Evolutionary conservation across 1,284 basidiomycete species (phyloP).

Genomic region (Heterobasidion parviporum): DNA sequence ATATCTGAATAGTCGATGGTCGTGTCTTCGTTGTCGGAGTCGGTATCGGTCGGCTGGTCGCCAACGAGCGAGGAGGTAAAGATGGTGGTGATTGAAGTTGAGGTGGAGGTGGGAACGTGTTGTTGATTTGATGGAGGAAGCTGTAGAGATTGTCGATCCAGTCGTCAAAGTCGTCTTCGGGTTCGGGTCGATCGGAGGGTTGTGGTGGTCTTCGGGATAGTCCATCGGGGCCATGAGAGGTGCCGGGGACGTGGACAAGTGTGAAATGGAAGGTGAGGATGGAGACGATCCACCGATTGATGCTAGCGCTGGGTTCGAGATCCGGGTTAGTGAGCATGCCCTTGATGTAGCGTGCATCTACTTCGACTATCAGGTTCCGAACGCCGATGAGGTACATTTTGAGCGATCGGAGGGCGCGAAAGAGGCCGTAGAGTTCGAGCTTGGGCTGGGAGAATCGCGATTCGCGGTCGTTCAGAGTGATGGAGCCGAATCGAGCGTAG

Average conservation of each 20-base stretch:
- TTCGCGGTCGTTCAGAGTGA: constrained; percentile 28
- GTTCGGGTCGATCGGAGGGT: not conserved
- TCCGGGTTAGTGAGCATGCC: constrained; percentile 14
- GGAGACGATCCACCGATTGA: constrained; percentile 32
- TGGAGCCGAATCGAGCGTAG: constrained; percentile 18
- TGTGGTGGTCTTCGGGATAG: not conserved
- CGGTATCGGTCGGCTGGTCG: too few species aligned
- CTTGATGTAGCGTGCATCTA: constrained; percentile 11
- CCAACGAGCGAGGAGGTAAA: too few species aligned
- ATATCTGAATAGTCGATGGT: too few species aligned
- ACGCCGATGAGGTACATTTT: constrained; percentile 25
- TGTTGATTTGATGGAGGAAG: constrained; percentile 6
- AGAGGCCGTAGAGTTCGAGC: constrained; percentile 31
- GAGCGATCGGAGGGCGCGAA: constrained; percentile 19
- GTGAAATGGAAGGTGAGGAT: constrained; percentile 29
- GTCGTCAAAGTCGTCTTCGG: constrained; percentile 22
- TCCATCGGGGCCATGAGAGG: constrained; percentile 1
- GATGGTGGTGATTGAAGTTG: too few species aligned
- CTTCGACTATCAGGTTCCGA: constrained; percentile 25
- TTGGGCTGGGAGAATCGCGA: constrained; percentile 30
- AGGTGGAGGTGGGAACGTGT: too few species aligned
- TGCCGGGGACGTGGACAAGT: constrained; percentile 20
- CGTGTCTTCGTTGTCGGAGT: too few species aligned
- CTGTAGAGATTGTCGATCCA: constrained; percentile 23
- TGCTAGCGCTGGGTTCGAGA: constrained; percentile 23